Conservation (phyloP, 208 protist species). For the Endotrypanum monterogeii region DNA sequence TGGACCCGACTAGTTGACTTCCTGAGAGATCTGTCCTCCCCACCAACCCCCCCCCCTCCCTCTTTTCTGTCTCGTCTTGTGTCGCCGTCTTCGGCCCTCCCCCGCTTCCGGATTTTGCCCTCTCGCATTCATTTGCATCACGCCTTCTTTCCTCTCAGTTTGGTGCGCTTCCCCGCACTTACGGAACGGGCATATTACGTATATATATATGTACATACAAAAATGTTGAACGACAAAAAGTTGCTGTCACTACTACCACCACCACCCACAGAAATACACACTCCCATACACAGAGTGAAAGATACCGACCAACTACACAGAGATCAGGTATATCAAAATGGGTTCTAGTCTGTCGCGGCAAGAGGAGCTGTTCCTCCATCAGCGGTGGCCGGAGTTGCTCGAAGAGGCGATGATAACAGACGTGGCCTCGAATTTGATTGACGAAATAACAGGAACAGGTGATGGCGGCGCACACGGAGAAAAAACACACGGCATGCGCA, state of each 20-base stretch:
- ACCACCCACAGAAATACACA: background rate
- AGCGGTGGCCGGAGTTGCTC: constrained; percentile 58
- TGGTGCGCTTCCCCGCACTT: background rate
- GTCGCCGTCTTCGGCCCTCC: background rate
- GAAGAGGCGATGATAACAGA: constrained; percentile 53
- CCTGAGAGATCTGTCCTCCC: background rate
- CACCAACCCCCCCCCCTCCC: background rate
- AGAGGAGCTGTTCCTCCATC: constrained; percentile 69
- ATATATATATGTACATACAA: background rate
- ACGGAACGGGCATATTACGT: background rate
- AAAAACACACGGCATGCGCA: background rate
- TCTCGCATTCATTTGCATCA: background rate
- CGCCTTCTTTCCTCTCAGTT: too few species aligned
- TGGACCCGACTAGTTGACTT: background rate
- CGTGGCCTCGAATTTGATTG: background rate
- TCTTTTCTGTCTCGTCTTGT: background rate
- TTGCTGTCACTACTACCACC: too few species aligned
- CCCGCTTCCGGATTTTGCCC: background rate
- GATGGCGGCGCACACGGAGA: background rate
- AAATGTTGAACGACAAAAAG: background rate
- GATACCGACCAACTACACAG: background rate
- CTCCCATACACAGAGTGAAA: constrained; percentile 1
- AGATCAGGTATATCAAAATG: constrained; percentile 32
- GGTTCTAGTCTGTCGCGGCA: constrained; percentile 62
- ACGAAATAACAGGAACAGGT: background rate